A percentile compares a stretch with the other conserved stretches of the same genome.
Evolutionary conservation across 306 rosid species (phyloP).

Genomic region (Mucuna pruriens): DNA sequence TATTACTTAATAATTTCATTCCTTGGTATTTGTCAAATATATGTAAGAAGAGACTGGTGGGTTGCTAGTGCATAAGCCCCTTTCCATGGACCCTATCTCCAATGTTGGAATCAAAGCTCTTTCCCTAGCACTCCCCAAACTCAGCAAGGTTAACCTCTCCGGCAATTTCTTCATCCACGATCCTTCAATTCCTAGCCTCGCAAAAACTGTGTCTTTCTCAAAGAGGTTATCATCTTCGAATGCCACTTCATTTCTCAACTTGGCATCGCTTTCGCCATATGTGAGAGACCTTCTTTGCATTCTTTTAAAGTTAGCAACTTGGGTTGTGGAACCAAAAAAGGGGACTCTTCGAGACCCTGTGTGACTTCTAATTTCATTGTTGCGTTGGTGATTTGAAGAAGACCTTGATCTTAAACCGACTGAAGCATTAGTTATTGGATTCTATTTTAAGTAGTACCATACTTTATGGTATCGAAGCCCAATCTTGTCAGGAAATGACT

Average conservation of each 20-base stretch:
- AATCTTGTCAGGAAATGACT: too few species aligned
- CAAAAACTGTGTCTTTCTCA: slow-evolving; percentile 44
- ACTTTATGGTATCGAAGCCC: too few species aligned
- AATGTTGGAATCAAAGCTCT: slow-evolving; percentile 45
- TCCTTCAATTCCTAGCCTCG: slow-evolving; percentile 42
- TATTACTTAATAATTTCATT: too few species aligned
- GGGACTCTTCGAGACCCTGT: background rate
- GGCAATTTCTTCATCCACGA: slow-evolving; percentile 51
- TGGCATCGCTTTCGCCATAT: slow-evolving; percentile 52
- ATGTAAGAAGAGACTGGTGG: too few species aligned
- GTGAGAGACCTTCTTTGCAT: slow-evolving; percentile 45
- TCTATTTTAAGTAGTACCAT: too few species aligned
- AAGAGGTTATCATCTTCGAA: slow-evolving; percentile 39
- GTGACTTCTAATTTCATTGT: slow-evolving; percentile 4
- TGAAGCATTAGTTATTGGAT: too few species aligned
- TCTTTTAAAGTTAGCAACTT: slow-evolving; percentile 36
- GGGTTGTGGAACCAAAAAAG: background rate
- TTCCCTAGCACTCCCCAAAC: slow-evolving; percentile 42
- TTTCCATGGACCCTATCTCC: slow-evolving; percentile 19
- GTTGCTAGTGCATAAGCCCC: too few species aligned
- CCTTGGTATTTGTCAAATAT: too few species aligned
- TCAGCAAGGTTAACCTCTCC: slow-evolving; percentile 62
- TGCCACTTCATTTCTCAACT: slow-evolving; percentile 42
- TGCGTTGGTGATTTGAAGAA: slow-evolving; percentile 42
- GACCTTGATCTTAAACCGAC: too few species aligned